Evolutionary conservation across 2,329 filamentous ascomycete genomes (phyloP).

Genomic region (Purpureocillium lavendulum): DNA sequence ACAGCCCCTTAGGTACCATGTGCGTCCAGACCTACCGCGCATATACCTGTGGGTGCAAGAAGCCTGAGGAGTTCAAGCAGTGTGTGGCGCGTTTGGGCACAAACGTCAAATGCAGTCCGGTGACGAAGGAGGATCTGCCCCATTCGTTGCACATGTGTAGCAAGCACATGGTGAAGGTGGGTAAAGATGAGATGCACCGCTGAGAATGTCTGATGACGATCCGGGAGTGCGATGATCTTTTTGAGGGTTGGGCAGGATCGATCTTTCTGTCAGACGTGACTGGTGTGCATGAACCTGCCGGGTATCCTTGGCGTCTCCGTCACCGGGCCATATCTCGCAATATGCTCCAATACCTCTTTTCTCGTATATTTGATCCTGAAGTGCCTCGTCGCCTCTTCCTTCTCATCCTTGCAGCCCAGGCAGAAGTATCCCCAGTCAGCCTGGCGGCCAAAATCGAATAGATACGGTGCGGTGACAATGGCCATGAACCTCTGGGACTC

Average conservation of each 20-base stretch:
- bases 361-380: slow-evolving; percentile 7
- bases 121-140: not conserved
- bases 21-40: not conserved
- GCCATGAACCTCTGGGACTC: slow-evolving; percentile 9
- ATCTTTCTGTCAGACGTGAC: too few relatives aligned
- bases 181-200: slow-evolving; percentile 1
- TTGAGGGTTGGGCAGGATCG: too few relatives aligned
- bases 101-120: slow-evolving; percentile 2
- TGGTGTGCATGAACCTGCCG: too few relatives aligned
- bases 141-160: not conserved
- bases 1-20: not conserved
- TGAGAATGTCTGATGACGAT: too few relatives aligned
- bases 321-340: slow-evolving; percentile 2
- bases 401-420: slow-evolving; percentile 5
- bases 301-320: too few relatives aligned
- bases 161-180: slow-evolving; percentile 1
- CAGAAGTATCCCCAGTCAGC: slow-evolving; percentile 9
- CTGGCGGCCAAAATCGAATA: slow-evolving; percentile 2
- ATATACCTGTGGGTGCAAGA: slow-evolving; percentile 1
- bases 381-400: slow-evolving; percentile 1
- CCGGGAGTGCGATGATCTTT: too few relatives aligned
- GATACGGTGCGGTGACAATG: slow-evolving; percentile 9
- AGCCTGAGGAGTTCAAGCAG: slow-evolving; percentile 1
- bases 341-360: slow-evolving; percentile 1
- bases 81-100: not conserved